phyloP scores from a whole-genome alignment of 2,329 filamentous ascomycete species.

The Arthroderma sp. region DNA sequence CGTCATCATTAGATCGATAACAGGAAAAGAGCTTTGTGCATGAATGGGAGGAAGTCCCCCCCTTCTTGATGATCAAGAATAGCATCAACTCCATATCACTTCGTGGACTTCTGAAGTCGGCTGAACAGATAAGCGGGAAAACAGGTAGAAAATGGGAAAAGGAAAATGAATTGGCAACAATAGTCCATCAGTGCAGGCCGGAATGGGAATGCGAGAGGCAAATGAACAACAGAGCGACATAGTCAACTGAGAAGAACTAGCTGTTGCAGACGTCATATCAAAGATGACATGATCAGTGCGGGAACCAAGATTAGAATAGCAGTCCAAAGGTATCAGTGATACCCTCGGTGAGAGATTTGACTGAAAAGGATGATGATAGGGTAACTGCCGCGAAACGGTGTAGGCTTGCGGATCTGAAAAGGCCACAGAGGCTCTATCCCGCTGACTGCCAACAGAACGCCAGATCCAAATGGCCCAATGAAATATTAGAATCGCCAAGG shows the following conservation, averaged over 20 bases:
- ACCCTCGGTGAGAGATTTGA: not conserved
- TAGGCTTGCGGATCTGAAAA: not conserved
- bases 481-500: not conserved
- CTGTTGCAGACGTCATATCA: not conserved
- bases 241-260: not conserved
- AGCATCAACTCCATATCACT: not conserved
- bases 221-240: not conserved
- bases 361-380: not conserved
- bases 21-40: not conserved
- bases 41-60: not conserved
- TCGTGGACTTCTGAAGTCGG: not conserved
- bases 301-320: not conserved
- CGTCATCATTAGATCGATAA: constrained; percentile 3
- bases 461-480: not conserved
- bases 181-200: too few species aligned
- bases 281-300: not conserved
- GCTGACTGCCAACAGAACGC: not conserved
- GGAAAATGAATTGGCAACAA: not conserved
- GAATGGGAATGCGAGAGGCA: not conserved
- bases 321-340: not conserved
- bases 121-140: not conserved
- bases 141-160: not conserved
- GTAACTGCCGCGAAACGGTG: not conserved
- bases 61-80: not conserved
- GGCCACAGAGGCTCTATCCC: not conserved